Evolutionary conservation across 768 basidiomycete genomes (phyloP).

Genomic region (Termitomyces sp.): DNA sequence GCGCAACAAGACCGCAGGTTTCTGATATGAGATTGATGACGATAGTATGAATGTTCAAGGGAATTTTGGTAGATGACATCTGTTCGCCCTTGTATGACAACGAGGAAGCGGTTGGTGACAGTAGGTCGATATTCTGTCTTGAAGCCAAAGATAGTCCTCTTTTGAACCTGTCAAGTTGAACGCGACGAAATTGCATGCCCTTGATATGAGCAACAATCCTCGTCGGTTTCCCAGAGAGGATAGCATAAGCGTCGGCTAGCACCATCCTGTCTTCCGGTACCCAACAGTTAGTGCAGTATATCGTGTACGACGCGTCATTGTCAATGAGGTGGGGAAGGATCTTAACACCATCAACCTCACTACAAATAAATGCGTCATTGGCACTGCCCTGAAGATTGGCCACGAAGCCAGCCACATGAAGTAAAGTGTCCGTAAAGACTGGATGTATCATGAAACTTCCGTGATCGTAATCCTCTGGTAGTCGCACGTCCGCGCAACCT

Average conservation of each 20-base stretch:
- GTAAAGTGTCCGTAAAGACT: constrained; percentile 60
- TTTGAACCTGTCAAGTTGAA: constrained; percentile 46
- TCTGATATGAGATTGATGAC: constrained; percentile 35
- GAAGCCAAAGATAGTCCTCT: constrained; percentile 35
- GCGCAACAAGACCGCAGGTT: constrained; percentile 33
- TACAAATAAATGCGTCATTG: constrained; percentile 62
- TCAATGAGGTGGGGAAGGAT: constrained; percentile 39
- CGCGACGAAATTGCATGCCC: constrained; percentile 54
- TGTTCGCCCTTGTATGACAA: background rate
- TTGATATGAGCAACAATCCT: constrained; percentile 51
- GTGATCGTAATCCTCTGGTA: constrained; percentile 28
- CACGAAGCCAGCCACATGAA: constrained; percentile 69
- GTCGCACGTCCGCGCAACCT: constrained; percentile 43
- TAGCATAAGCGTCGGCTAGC: constrained; percentile 46
- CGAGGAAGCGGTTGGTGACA: background rate
- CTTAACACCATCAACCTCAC: constrained; percentile 42
- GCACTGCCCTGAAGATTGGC: constrained; percentile 49
- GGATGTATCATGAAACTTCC: constrained; percentile 42
- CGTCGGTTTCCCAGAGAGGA: constrained; percentile 30
- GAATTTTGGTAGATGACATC: background rate
- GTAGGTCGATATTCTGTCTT: constrained; percentile 5
- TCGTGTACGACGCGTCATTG: constrained; percentile 34
- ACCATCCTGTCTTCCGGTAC: constrained; percentile 40
- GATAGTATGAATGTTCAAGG: constrained; percentile 15
- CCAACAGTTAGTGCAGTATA: constrained; percentile 47